A percentile compares a stretch with the other conserved stretches of the same genome.
Evolutionary conservation across 257 asterid genomes (phyloP).

Genomic region (Solanum arcanum): DNA sequence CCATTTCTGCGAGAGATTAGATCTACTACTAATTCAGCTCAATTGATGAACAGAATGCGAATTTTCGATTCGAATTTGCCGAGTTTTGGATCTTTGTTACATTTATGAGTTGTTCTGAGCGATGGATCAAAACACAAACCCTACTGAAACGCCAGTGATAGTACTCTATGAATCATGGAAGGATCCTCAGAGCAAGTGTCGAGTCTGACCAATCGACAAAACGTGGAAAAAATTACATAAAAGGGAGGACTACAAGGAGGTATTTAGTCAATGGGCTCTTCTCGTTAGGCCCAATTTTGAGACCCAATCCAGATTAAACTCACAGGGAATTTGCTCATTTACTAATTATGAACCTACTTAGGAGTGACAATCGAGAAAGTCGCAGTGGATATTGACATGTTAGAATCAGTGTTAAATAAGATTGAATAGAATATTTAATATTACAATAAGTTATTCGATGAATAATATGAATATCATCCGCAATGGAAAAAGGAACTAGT

Average conservation of each 20-base stretch:
- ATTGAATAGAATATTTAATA: neutral
- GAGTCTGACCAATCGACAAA: neutral
- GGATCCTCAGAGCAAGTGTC: neutral
- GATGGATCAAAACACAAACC: neutral
- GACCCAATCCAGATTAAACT: neutral
- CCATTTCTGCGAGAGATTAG: neutral
- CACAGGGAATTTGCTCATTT: neutral
- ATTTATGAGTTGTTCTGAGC: neutral
- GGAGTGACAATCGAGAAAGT: neutral
- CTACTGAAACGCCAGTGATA: neutral
- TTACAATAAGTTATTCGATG: neutral
- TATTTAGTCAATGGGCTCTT: neutral
- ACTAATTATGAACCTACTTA: neutral
- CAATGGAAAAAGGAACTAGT: neutral
- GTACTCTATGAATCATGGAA: neutral
- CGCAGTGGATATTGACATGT: neutral
- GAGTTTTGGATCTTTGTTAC: neutral
- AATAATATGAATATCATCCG: neutral
- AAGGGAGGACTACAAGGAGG: neutral
- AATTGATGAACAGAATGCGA: neutral
- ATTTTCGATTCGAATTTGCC: neutral
- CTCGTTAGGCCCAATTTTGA: neutral
- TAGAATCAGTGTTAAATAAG: neutral
- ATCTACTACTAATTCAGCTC: neutral
- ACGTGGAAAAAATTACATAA: neutral